Evolutionary conservation across 768 basidiomycete genomes (phyloP).

Genomic region (Strobilomyces echinocephalus): DNA sequence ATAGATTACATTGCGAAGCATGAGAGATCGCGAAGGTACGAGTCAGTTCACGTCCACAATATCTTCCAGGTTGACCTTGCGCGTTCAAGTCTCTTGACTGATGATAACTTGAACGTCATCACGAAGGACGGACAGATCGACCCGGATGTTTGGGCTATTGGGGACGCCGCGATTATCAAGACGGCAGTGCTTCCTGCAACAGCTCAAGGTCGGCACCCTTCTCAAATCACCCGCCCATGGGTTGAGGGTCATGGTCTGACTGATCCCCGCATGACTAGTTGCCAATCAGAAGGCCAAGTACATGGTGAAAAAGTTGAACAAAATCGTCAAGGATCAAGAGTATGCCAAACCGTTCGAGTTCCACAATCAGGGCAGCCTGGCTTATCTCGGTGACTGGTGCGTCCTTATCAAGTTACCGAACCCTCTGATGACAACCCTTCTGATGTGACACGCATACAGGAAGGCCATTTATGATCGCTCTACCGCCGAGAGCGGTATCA

Average conservation of each 20-base stretch:
- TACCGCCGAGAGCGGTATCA: slow-evolving; percentile 41
- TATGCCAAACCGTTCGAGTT: slow-evolving; percentile 58
- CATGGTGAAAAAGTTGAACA: slow-evolving; percentile 62
- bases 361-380: slow-evolving; percentile 68
- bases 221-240: slow-evolving; percentile 12
- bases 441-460: slow-evolving; percentile 35
- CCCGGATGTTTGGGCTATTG: slow-evolving; percentile 75
- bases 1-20: slow-evolving; percentile 61
- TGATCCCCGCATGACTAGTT: slow-evolving; percentile 38
- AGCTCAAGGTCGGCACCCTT: slow-evolving; percentile 58
- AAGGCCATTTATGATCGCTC: slow-evolving; percentile 75
- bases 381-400: slow-evolving; percentile 75
- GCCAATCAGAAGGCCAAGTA: slow-evolving; percentile 75
- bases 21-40: slow-evolving; percentile 49
- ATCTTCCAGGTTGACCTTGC: slow-evolving; percentile 14
- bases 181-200: slow-evolving; percentile 69
- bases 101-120: slow-evolving; percentile 59
- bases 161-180: slow-evolving; percentile 66
- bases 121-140: slow-evolving; percentile 49
- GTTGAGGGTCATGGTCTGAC: slow-evolving; percentile 16
- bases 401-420: slow-evolving; percentile 18
- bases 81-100: slow-evolving; percentile 39
- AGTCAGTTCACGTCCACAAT: slow-evolving; percentile 26
- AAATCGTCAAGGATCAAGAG: slow-evolving; percentile 46
- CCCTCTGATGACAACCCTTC: slow-evolving; percentile 4